Percentiles rank a stretch among this genome's conserved stretches.
phyloP scores from a whole-genome alignment of 2,329 filamentous ascomycete species.

The Grosmannia clavigera region DNA sequence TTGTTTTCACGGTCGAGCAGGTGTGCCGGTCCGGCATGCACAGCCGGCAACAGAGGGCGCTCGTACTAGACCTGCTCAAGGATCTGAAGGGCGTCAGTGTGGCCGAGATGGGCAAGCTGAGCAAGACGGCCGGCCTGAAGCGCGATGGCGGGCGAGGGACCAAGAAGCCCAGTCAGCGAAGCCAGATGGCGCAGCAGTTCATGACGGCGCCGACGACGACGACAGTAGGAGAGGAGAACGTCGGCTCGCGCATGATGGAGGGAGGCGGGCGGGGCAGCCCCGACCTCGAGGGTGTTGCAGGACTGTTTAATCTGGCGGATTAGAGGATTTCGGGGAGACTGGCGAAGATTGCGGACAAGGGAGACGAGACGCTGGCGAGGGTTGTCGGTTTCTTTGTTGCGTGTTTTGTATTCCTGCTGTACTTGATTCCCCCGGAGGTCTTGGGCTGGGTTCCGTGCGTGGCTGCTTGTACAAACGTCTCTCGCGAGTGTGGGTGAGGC shows the following conservation, averaged over 20 bases:
- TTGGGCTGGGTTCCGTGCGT: neutral
- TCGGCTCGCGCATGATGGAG: conserved; percentile 4
- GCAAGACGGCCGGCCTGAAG: conserved; percentile 32
- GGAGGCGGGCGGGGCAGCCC: conserved; percentile 26
- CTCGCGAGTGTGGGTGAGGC: too few species aligned
- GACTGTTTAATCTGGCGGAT: conserved; percentile 27
- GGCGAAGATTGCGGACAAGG: neutral
- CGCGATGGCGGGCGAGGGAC: conserved; percentile 12
- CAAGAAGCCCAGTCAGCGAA: conserved; percentile 32
- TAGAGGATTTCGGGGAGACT: neutral
- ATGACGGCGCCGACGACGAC: conserved; percentile 37
- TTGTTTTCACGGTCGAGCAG: conserved; percentile 51
- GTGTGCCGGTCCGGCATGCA: conserved; percentile 46
- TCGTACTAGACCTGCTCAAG: conserved; percentile 75
- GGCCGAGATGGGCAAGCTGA: conserved; percentile 81
- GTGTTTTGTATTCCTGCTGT: neutral
- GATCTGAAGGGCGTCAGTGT: conserved; percentile 84
- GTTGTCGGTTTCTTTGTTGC: neutral
- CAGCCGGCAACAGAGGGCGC: conserved; percentile 64
- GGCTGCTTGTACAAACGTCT: neutral
- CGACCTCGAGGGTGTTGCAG: conserved; percentile 43
- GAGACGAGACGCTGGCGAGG: neutral
- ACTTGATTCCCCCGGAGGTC: neutral
- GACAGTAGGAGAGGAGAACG: conserved; percentile 13
- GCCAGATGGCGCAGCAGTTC: conserved; percentile 54